A percentile compares a stretch with the other conserved stretches of the same genome.
Evolutionary conservation across 2,329 filamentous ascomycete genomes (phyloP).

Genomic region (Exophiala oligosperma): DNA sequence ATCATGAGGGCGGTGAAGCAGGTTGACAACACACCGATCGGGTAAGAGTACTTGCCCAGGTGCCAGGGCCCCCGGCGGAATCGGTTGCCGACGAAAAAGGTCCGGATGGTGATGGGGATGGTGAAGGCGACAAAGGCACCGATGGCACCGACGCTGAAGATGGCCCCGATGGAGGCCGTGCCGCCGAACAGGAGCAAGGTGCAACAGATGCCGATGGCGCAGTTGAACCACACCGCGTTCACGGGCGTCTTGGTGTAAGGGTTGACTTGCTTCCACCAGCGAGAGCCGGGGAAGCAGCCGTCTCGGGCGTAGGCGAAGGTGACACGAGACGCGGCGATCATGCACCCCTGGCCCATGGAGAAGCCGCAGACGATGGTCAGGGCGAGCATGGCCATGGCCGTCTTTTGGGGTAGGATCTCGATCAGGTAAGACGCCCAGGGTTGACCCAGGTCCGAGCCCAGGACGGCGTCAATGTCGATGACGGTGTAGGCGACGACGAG

Average conservation of each 20-base stretch:
- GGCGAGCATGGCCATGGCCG: slow-evolving; percentile 62
- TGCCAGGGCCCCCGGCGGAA: slow-evolving; percentile 71
- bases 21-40: slow-evolving; percentile 58
- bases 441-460: slow-evolving; percentile 64
- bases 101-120: slow-evolving; percentile 45
- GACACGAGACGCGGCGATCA: slow-evolving; percentile 65
- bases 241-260: slow-evolving; percentile 63
- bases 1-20: slow-evolving; percentile 66
- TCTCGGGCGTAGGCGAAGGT: slow-evolving; percentile 74
- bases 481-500: slow-evolving; percentile 73
- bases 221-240: slow-evolving; percentile 70
- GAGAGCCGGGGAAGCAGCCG: slow-evolving; percentile 65
- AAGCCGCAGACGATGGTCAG: slow-evolving; percentile 70
- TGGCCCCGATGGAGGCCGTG: slow-evolving; percentile 61
- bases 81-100: slow-evolving; percentile 57
- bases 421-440: slow-evolving; percentile 70
- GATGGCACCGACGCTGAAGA: slow-evolving; percentile 70
- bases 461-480: slow-evolving; percentile 58
- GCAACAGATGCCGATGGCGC: slow-evolving; percentile 58
- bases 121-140: slow-evolving; percentile 60
- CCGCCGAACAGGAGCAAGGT: slow-evolving; percentile 67
- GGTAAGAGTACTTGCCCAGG: slow-evolving; percentile 59
- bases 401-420: slow-evolving; percentile 62
- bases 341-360: slow-evolving; percentile 71
- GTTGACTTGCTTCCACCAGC: slow-evolving; percentile 62